Conservation (phyloP, 257 asterid genomes). For the Primulina tabacum region DNA sequence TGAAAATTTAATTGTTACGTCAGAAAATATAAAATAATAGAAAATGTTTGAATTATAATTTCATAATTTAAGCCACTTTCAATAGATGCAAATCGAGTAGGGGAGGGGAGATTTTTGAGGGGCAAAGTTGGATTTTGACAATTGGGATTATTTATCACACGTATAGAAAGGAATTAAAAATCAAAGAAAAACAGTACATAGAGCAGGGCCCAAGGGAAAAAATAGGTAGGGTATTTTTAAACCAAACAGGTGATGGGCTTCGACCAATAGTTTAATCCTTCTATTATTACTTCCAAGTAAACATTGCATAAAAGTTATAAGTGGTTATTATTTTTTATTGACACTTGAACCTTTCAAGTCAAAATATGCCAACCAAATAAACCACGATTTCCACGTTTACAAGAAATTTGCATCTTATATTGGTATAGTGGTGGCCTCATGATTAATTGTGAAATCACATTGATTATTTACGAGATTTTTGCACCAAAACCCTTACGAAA, state of each 20-base stretch:
- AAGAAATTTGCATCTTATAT: not conserved
- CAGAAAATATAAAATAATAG: too few relatives aligned
- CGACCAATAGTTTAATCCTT: not conserved
- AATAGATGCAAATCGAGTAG: not conserved
- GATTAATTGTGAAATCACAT: not conserved
- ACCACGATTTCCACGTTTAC: not conserved
- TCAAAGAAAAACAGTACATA: not conserved
- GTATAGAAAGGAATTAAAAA: not conserved
- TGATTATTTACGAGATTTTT: too few relatives aligned
- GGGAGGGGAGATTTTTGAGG: not conserved
- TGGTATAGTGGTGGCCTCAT: not conserved
- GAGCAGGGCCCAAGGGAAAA: not conserved
- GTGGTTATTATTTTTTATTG: not conserved
- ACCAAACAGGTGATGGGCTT: not conserved
- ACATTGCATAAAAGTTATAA: not conserved
- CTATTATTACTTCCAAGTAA: too few relatives aligned
- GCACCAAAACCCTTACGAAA: too few relatives aligned
- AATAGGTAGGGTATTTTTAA: not conserved
- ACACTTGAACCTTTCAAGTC: not conserved
- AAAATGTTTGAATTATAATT: not conserved
- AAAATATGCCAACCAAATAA: not conserved
- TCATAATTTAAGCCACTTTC: not conserved
- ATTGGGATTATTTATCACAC: not conserved
- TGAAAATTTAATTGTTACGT: not conserved
- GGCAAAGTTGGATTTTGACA: not conserved